Base-by-base conservation (phyloP, 257 asterid species). In the Linderniella brevidens region DNA sequence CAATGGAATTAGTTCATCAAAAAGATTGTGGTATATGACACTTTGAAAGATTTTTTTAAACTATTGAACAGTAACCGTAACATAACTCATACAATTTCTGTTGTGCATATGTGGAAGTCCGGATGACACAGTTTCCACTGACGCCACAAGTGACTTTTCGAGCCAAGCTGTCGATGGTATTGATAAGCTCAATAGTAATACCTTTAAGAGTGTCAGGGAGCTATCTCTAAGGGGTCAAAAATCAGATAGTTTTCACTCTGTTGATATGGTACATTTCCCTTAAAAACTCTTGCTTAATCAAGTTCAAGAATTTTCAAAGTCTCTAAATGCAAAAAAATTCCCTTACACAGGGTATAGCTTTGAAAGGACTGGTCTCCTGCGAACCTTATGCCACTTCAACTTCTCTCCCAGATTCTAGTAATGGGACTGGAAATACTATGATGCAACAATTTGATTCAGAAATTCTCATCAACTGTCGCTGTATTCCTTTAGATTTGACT, bases 401-500 rank as follows among this genome's bases (percentile, higher is more conserved):
- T 52, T 67, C 62, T 47, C 59, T 41, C 41, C 51, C 49, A 17
- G 78, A 70, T 55, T 61, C 66, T 58, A 55, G 55, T 45, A 70
- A 64, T 54, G 65, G 53, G 63, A 50, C 40, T 54, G 64, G 61
- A 45, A 54, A 58, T 52, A 40, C 48, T 53, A 61, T 49, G 48
- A 58, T 59, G 17, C 66, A 68, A 53, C 50, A 46, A 49, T 60
- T 59, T 52, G 68, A 67, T 57, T 58, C 88, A 16, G 92, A 81
- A 67, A 59, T 79, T 48, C 60, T 54, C 50, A 57, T 73, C 53
- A 69, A 79, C 57, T 82, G 86, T 50, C 69, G 59, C 67, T 74
- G 73, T 56, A 64, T 64, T 64, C 96, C 98, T 0, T 49, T 90
- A 52, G 98, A 90, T 75, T 62, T 90, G 73, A 71, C 94, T n/a